Evolutionary conservation across 176 grass and related monocot species (phyloP).

Genomic region (Cenchrus fungigraminus): DNA sequence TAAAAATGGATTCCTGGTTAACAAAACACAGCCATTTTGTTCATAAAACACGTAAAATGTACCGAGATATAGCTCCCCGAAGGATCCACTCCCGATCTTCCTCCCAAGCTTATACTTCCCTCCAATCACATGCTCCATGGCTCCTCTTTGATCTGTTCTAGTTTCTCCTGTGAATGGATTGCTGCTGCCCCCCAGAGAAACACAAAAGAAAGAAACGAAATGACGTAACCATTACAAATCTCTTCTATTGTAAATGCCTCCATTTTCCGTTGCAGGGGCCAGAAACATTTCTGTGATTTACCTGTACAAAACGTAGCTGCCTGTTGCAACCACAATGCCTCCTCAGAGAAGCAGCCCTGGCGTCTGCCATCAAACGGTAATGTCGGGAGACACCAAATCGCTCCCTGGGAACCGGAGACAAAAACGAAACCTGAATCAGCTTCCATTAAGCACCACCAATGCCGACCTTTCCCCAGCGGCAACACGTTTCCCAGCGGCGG

Average conservation of each 20-base stretch:
- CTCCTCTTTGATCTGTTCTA: neutral
- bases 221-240: neutral
- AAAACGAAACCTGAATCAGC: neutral
- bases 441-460: neutral
- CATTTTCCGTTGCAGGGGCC: neutral
- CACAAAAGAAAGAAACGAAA: neutral
- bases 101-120: conserved; percentile 83
- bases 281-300: neutral
- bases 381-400: neutral
- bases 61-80: conserved; percentile 86
- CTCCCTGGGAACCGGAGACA: neutral
- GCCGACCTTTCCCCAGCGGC: neutral
- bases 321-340: neutral
- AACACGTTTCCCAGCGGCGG: neutral
- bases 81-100: conserved; percentile 89
- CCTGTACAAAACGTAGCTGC: neutral
- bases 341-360: conserved; percentile 20
- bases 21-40: neutral
- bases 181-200: neutral
- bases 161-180: neutral
- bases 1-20: neutral
- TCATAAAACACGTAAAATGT: conserved; percentile 13
- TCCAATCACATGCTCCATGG: conserved; percentile 80
- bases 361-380: conserved; percentile 25
- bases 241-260: neutral